Conservation (phyloP, 2,329 filamentous ascomycete species). For the Paradendryphiella salina region DNA sequence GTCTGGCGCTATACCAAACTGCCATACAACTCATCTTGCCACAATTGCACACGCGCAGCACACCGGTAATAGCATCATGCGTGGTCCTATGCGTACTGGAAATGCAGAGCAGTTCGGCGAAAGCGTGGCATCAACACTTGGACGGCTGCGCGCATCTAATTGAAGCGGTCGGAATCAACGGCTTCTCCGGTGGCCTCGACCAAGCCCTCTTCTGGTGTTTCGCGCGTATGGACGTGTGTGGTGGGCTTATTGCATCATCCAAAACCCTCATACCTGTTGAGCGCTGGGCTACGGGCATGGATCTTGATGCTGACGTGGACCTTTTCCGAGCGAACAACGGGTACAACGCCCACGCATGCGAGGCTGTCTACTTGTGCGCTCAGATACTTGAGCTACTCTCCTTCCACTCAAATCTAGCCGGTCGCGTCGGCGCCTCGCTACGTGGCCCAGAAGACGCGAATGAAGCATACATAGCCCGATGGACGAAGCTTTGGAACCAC, state of each 20-base stretch:
- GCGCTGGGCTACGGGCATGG: constrained; percentile 54
- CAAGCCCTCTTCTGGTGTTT: constrained; percentile 64
- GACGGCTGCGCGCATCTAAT: constrained; percentile 61
- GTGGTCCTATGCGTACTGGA: constrained; percentile 55
- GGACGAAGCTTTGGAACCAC: constrained; percentile 39
- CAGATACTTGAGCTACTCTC: constrained; percentile 46
- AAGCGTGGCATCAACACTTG: constrained; percentile 59
- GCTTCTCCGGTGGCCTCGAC: constrained; percentile 55
- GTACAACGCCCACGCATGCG: constrained; percentile 63
- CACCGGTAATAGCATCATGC: constrained; percentile 53
- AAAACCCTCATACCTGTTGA: constrained; percentile 55
- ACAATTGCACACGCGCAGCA: constrained; percentile 50
- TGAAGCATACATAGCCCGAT: constrained; percentile 16
- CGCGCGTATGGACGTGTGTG: constrained; percentile 61
- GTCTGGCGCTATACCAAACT: constrained; percentile 59
- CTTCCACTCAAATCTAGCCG: constrained; percentile 25
- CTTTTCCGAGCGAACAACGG: constrained; percentile 46
- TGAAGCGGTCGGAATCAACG: constrained; percentile 56
- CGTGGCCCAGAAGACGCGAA: neutral
- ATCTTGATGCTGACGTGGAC: constrained; percentile 44
- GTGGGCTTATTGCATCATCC: constrained; percentile 58
- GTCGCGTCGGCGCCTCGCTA: constrained; percentile 16
- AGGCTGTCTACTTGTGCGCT: constrained; percentile 61
- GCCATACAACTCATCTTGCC: constrained; percentile 55
- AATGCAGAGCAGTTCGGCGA: constrained; percentile 54